Evolutionary conservation across 371 early-diverging fungal genomes (phyloP), one percentile per base, ranked within the genome.

Genomic region (Parasitella parasitica): DNA sequence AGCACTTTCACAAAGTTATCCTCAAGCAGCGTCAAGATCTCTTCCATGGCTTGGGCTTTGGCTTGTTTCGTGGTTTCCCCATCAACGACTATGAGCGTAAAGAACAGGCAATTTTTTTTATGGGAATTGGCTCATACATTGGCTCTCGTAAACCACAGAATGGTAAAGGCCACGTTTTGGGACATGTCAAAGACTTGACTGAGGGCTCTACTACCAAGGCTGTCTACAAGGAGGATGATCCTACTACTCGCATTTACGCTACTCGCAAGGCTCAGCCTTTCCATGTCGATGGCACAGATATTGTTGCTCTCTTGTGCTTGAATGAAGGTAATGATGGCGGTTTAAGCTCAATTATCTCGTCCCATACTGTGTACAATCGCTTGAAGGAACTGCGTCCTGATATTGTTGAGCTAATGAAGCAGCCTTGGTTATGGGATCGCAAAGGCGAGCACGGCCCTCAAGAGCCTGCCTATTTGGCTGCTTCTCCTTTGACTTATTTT

Each of bases 221-320:
- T 26, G 59, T 76, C 1, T 76, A 80, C 30, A 51, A 75, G 34
- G 56, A 67, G 0, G 68, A 80, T 18, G 67, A 76, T 28, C 80
- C 80, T 0, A 72, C 73, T 3, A 79, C 80, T 6, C 80, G 80
- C 52, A 76, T 80, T 27, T 80, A 80, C 49, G 75, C 80, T 22
- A 80, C 80, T 2, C 73, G 77, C 35, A 76, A 71, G 53, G 80
- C 80, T 1, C 77, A 76, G 30, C 80, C 80, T 20, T 80, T 80
- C 61, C 80, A 80, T 28, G 75, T 74, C 4, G 80, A 79, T 49
- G 80, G 77, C 28, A 71, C 80, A 6, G 80, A 80, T 36, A 54
- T 76, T 12, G 80, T 80, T 24, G 73, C 54, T 2, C 55, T 80
- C 0, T 59, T 80, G 9, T 76, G 77, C 56, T 58, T 80, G 24